Evolutionary conservation across 108 stramenopile genomes (phyloP).

Genomic region (Cyclotella atomus): DNA sequence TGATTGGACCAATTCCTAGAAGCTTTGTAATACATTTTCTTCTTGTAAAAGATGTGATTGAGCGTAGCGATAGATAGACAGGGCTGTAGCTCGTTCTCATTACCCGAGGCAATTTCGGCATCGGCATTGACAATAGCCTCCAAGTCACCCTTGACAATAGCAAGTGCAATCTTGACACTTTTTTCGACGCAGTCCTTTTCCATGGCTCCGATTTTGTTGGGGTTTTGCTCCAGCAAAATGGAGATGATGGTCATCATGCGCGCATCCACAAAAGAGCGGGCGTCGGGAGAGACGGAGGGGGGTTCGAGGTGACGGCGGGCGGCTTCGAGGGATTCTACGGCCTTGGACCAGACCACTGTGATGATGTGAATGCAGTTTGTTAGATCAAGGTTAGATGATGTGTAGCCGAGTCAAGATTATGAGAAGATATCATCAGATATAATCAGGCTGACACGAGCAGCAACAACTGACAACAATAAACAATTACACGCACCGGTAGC

Average conservation of each 20-base stretch:
- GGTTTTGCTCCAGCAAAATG: slow-evolving; percentile 86
- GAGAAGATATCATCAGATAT: slow-evolving; percentile 4
- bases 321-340: slow-evolving; percentile 75
- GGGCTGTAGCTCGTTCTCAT: background rate
- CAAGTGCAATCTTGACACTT: slow-evolving; percentile 56
- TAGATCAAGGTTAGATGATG: too few species aligned
- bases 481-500: slow-evolving; percentile 68
- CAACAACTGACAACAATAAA: too few species aligned
- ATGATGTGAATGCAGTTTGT: background rate
- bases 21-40: slow-evolving; percentile 81
- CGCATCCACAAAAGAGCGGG: slow-evolving; percentile 62
- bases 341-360: slow-evolving; percentile 82
- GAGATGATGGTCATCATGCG: slow-evolving; percentile 79
- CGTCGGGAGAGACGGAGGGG: background rate
- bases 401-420: too few species aligned
- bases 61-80: slow-evolving; percentile 55
- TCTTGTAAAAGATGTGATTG: slow-evolving; percentile 68
- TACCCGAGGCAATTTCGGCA: background rate
- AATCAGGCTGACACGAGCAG: background rate
- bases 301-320: slow-evolving; percentile 41
- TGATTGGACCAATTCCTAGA: slow-evolving; percentile 60
- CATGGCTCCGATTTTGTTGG: slow-evolving; percentile 67
- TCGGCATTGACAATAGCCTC: slow-evolving; percentile 10
- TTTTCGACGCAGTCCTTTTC: slow-evolving; percentile 88
- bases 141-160: slow-evolving; percentile 72